Conservation (phyloP, 352 stramenopile genomes). For the Phytopythium litorale region DNA sequence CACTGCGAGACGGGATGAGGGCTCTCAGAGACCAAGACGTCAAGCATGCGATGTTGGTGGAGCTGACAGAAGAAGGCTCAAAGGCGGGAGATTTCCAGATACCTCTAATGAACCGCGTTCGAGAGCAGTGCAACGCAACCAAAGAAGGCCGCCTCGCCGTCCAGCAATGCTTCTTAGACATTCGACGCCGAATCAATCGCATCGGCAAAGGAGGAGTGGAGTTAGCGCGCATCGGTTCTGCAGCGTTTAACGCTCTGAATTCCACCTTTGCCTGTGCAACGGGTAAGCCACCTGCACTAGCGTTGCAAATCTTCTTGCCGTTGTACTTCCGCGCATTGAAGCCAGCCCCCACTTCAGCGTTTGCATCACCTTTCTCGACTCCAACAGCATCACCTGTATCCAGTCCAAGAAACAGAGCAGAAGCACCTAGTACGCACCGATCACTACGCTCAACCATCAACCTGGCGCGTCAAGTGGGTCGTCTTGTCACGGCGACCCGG, state of each 20-base stretch:
- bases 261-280: background rate
- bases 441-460: background rate
- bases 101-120: constrained; percentile 30
- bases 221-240: background rate
- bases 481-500: background rate
- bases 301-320: background rate
- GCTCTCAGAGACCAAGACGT: constrained; percentile 13
- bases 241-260: background rate
- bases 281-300: background rate
- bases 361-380: background rate
- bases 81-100: constrained; percentile 43
- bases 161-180: constrained; percentile 7
- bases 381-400: background rate
- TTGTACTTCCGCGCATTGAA: background rate
- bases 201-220: constrained; percentile 4
- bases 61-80: constrained; percentile 36
- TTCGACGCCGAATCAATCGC: constrained; percentile 9
- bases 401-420: background rate
- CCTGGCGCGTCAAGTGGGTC: background rate
- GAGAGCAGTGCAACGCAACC: constrained; percentile 16
- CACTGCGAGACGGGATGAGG: constrained; percentile 22
- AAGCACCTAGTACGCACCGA: background rate
- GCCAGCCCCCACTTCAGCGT: background rate
- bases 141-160: constrained; percentile 23
- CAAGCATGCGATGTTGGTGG: constrained; percentile 22